These are phyloP conservation scores for Colletotrichum sansevieriae DNA, from an alignment of 2,329 filamentous ascomycete genomes.

Conservation along the genomic window DNA sequence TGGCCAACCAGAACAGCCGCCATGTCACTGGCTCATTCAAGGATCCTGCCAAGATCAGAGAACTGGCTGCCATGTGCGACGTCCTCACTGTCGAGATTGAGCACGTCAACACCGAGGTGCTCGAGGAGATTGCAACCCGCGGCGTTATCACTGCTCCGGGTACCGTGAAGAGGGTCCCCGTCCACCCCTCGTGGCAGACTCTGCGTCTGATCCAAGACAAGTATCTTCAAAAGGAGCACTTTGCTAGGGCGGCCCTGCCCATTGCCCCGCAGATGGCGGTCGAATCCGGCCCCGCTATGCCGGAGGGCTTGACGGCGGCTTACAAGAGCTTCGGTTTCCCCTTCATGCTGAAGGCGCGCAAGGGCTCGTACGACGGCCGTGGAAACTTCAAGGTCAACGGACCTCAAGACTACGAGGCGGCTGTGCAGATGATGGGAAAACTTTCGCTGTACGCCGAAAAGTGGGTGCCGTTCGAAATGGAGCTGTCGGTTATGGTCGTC, in stretches of 20 bases:
- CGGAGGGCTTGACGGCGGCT: conserved; percentile 72
- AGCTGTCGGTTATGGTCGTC: conserved; percentile 94
- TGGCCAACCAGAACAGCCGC: conserved; percentile 79
- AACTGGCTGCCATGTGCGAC: conserved; percentile 82
- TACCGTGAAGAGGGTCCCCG: conserved; percentile 65
- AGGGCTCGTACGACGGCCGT: conserved; percentile 92
- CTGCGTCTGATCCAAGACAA: conserved; percentile 94
- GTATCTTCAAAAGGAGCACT: conserved; percentile 87
- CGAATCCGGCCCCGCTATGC: conserved; percentile 65
- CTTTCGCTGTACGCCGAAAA: conserved; percentile 89
- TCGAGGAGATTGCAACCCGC: conserved; percentile 82
- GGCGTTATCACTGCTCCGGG: conserved; percentile 67
- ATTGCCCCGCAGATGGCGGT: conserved; percentile 79
- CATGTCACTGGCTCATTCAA: conserved; percentile 92
- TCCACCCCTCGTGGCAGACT: conserved; percentile 88
- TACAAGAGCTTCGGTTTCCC: conserved; percentile 80
- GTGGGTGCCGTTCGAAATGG: conserved; percentile 86
- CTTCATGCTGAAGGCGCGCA: conserved; percentile 92
- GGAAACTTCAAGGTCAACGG: conserved; percentile 69
- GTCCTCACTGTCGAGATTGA: conserved; percentile 95
- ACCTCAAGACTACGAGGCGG: conserved; percentile 67
- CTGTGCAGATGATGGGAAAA: conserved; percentile 76
- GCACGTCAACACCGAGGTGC: conserved; percentile 89
- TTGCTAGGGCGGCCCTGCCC: conserved; percentile 75
- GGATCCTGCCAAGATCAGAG: conserved; percentile 80